Evolutionary conservation across 129 eudicot genomes (phyloP), one percentile per base, ranked within the genome.

Genomic region (Cynara cardunculus): DNA sequence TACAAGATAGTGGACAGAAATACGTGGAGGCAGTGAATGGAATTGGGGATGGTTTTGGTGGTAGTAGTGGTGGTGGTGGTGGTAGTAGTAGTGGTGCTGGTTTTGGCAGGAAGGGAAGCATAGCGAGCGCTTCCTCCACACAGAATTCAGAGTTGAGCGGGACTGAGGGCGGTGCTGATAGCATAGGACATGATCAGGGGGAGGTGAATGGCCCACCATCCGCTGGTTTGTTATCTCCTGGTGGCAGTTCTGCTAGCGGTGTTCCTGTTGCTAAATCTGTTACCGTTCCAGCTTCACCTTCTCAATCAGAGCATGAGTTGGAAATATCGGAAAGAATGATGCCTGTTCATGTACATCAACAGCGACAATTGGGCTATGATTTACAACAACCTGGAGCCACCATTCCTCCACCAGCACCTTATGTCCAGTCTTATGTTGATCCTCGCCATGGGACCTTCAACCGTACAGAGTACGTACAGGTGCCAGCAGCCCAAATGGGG

Each of bases 1-100:
- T 87, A 25, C 96, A 89, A 31, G 96, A 90, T 78, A 78, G 88
- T 66, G 97, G 92, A 59, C 96, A 90, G 88, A 90, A 75, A 74
- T 91, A 91, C 78, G 90, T 91, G 21, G 94, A 91, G 84, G 98
- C 96, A 18, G 92, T 94, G 35, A 91, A 91, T 59, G 98, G 98
- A 67, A 26, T 90, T 67, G 34, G 75, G 24, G 94, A 87, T 77
- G 88, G 81, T 4, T 73, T 69, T 62, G 84, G 76, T 25, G 85
- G 82, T 65, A 82, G 91, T 35, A 83, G 83, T 72, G 78, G 83
- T 16, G 62, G 66, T 0, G 85, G 90, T 5, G 24, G 77, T 10
- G 90, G 85, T 75, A 84, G 87, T 7, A 31, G 73, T 41, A 71
- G 80, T 8, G 79, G 85, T 66, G 85, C 86, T 67, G 87, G 83